Percentiles rank a stretch among this genome's conserved stretches.
Evolutionary conservation across 176 grass and related monocot species (phyloP).

Genomic region (Carex kokanica): DNA sequence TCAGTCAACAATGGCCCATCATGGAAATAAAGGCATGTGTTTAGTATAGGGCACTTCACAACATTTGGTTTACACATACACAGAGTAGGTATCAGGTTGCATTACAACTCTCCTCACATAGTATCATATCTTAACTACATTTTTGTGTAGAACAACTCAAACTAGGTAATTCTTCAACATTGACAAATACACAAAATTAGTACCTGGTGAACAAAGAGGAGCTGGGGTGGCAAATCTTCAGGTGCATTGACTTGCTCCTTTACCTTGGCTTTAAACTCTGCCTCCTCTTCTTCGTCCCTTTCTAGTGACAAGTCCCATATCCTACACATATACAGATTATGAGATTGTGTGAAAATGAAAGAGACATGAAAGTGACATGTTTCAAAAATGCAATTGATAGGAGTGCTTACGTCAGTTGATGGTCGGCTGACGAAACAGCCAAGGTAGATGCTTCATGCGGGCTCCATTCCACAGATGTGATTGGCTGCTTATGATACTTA

Average conservation of each 20-base stretch:
- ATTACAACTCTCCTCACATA: neutral
- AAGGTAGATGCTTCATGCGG: conserved; percentile 86
- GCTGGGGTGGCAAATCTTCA: conserved; percentile 84
- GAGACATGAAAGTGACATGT: neutral
- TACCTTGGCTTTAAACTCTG: conserved; percentile 75
- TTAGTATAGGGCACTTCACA: neutral
- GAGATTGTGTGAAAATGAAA: neutral
- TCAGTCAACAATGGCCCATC: neutral
- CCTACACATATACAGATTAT: conserved; percentile 32
- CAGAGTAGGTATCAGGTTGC: neutral
- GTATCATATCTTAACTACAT: neutral
- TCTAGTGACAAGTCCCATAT: conserved; percentile 91
- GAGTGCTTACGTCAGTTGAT: conserved; percentile 70
- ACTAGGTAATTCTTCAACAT: neutral
- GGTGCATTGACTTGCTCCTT: conserved; percentile 75
- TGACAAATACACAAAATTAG: neutral
- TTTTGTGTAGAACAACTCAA: neutral
- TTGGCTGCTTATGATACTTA: conserved; percentile 75
- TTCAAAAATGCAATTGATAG: neutral
- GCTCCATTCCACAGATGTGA: conserved; percentile 91
- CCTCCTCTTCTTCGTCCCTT: conserved; percentile 86
- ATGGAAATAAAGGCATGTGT: neutral
- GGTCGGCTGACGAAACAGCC: conserved; percentile 75
- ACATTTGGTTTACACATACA: neutral
- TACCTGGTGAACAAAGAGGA: conserved; percentile 94